Conservation (phyloP, 352 stramenopile genomes). For the Globisporangium sylvaticum region DNA sequence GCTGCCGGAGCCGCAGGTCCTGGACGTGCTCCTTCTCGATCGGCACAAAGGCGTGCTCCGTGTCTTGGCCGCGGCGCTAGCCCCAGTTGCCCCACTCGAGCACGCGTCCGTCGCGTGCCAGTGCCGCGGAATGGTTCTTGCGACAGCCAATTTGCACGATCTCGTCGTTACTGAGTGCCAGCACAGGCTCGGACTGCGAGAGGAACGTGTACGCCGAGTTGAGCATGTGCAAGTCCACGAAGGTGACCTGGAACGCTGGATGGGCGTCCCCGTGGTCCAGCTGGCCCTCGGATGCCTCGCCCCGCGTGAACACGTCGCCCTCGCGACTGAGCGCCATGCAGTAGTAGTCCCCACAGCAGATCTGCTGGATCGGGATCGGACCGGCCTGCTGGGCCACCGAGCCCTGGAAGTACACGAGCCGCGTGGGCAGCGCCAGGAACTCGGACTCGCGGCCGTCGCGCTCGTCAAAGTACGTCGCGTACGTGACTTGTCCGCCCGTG, state of each 20-base stretch:
- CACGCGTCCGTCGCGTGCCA: constrained; percentile 33
- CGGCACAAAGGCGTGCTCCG: constrained; percentile 54
- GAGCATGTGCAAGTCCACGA: constrained; percentile 55
- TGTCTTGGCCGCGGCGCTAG: constrained; percentile 35
- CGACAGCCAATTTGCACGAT: constrained; percentile 47
- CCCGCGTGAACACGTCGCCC: constrained; percentile 73
- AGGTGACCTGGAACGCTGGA: constrained; percentile 51
- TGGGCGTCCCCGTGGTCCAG: constrained; percentile 58
- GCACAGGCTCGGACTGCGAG: constrained; percentile 53
- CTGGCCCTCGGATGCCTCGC: constrained; percentile 69
- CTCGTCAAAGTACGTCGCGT: constrained; percentile 50
- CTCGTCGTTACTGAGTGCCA: constrained; percentile 38
- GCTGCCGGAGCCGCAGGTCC: constrained; percentile 15
- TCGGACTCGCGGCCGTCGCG: constrained; percentile 37
- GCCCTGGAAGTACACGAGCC: constrained; percentile 65
- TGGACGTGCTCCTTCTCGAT: constrained; percentile 26
- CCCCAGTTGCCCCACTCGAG: constrained; percentile 79
- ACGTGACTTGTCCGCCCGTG: constrained; percentile 28
- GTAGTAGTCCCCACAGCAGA: constrained; percentile 74
- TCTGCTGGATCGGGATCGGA: constrained; percentile 46
- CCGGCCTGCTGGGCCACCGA: constrained; percentile 49
- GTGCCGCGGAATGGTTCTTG: constrained; percentile 56
- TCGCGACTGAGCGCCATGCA: constrained; percentile 53
- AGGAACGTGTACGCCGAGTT: constrained; percentile 72
- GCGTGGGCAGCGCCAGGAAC: constrained; percentile 39